A percentile compares a stretch with the other conserved stretches of the same genome.
Conservation (phyloP, 1,284 basidiomycete genomes). For the Ustilago shanxiensis region DNA sequence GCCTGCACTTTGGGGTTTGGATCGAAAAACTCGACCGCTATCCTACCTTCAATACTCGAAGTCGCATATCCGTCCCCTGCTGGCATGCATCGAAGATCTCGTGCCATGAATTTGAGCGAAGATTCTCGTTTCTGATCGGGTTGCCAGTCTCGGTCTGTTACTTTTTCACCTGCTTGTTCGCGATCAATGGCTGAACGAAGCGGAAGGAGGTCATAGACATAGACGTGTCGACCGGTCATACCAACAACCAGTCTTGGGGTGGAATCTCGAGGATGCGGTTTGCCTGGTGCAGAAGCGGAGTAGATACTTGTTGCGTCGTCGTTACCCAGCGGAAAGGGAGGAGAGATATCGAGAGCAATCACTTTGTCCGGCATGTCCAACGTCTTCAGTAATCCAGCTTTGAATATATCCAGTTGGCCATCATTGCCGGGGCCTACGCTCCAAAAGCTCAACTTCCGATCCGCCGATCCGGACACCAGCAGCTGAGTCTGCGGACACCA, state of each 20-base stretch:
- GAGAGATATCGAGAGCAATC: conserved; percentile 63
- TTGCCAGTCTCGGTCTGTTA: conserved; percentile 39
- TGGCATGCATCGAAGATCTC: conserved; percentile 89
- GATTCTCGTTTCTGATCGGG: conserved; percentile 83
- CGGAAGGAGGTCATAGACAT: conserved; percentile 56
- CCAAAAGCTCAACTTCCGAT: conserved; percentile 60
- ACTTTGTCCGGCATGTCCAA: conserved; percentile 61
- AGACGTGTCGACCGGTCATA: conserved; percentile 58
- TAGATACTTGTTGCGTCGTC: background rate
- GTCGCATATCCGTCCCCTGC: conserved; percentile 94
- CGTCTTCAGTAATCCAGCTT: conserved; percentile 34
- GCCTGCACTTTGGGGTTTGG: conserved; percentile 79
- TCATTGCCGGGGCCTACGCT: conserved; percentile 20
- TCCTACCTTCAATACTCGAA: conserved; percentile 92
- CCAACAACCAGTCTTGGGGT: conserved; percentile 61
- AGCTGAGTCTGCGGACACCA: conserved; percentile 51
- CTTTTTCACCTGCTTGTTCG: conserved; percentile 17
- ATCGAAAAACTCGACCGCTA: conserved; percentile 97
- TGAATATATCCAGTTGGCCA: background rate
- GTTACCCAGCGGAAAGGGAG: conserved; percentile 18
- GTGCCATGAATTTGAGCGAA: conserved; percentile 93
- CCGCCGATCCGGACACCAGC: conserved; percentile 53
- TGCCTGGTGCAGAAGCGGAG: conserved; percentile 12
- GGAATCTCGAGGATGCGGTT: conserved; percentile 15
- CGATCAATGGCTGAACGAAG: conserved; percentile 43